These are phyloP conservation scores for Termitomyces sp. DNA, from an alignment of 768 basidiomycete genomes.

Conservation along the genomic window DNA sequence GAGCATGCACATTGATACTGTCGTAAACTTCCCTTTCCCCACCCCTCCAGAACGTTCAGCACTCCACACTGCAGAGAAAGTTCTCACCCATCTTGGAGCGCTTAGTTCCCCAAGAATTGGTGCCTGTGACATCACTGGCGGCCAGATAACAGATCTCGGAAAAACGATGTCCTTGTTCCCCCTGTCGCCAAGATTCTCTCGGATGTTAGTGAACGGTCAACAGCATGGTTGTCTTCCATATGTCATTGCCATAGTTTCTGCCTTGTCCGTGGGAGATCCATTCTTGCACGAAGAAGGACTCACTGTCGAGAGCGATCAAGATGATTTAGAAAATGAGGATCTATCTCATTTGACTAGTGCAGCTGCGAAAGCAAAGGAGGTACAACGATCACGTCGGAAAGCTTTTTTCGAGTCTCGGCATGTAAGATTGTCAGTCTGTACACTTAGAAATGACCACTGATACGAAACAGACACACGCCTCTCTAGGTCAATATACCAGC, in stretches of 20 bases:
- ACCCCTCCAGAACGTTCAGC: conserved; percentile 82
- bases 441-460: background rate
- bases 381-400: conserved; percentile 55
- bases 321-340: conserved; percentile 31
- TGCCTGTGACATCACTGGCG: conserved; percentile 22
- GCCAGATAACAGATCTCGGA: conserved; percentile 85
- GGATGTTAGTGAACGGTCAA: conserved; percentile 92
- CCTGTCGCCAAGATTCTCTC: conserved; percentile 88
- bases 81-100: conserved; percentile 80
- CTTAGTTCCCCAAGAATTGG: conserved; percentile 36
- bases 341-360: conserved; percentile 41
- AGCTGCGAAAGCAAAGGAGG: conserved; percentile 47
- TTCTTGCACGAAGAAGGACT: conserved; percentile 82
- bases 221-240: conserved; percentile 82
- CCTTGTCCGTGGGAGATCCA: conserved; percentile 91
- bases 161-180: conserved; percentile 91
- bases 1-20: conserved; percentile 95
- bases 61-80: conserved; percentile 76
- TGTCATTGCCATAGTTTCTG: conserved; percentile 85
- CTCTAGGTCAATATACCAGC: conserved; percentile 74
- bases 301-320: conserved; percentile 31
- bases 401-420: conserved; percentile 80
- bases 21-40: conserved; percentile 97
- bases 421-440: conserved; percentile 33
- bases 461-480: conserved; percentile 57